Conservation (phyloP, 345 rosid genomes). For the Boechera stricta region DNA sequence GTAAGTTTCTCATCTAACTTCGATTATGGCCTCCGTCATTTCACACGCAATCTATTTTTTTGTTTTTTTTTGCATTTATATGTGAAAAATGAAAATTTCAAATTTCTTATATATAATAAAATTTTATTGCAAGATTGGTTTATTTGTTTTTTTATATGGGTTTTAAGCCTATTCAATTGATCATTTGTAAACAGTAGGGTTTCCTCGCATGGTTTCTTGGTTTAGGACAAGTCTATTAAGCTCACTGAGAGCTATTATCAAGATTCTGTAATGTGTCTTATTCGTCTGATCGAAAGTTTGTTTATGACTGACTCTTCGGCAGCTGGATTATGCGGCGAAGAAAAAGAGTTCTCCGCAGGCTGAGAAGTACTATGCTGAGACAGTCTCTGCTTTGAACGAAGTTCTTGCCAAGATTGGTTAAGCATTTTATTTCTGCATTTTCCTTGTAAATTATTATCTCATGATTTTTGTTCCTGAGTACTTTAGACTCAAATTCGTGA, state of each 20-base stretch:
- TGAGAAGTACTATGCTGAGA: conserved; percentile 81
- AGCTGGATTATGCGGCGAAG: conserved; percentile 96
- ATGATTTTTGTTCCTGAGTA: conserved; percentile 35
- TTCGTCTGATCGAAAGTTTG: neutral
- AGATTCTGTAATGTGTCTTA: neutral
- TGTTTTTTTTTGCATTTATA: too few relatives aligned
- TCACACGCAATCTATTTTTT: neutral
- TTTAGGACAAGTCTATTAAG: conserved; percentile 1
- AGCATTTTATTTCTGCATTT: conserved; percentile 31
- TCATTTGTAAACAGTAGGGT: neutral
- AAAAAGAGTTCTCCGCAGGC: conserved; percentile 78
- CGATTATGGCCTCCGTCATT: neutral
- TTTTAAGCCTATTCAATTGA: neutral
- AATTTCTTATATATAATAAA: neutral
- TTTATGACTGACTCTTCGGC: conserved; percentile 26
- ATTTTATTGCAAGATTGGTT: neutral
- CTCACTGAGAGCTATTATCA: neutral
- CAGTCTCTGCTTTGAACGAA: conserved; percentile 75
- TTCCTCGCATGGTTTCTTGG: neutral
- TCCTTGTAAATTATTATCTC: conserved; percentile 31
- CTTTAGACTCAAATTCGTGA: conserved; percentile 24
- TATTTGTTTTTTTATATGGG: neutral
- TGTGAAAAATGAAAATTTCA: neutral
- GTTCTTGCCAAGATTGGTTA: conserved; percentile 92
- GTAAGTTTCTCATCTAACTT: conserved; percentile 48